Evolutionary conservation across 2,329 filamentous ascomycete species (phyloP), one percentile per base, ranked within the genome.

Genomic region (Penicillium hordei): DNA sequence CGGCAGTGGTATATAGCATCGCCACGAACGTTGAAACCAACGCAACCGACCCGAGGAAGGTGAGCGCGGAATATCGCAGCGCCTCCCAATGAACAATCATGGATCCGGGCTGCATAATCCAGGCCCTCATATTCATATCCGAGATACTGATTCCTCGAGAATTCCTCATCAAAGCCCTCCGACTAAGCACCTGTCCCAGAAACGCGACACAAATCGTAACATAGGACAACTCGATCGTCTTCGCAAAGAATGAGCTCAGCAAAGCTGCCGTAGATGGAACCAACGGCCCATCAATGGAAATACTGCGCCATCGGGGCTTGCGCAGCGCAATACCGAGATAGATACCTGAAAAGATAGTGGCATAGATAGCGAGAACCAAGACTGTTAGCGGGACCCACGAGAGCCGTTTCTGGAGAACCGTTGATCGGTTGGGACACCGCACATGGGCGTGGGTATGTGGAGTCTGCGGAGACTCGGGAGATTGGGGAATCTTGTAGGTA

Each of bases 161-260:
- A 9, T 81, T 77, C 53, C 81, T 82, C 25, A 82, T 81, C 55
- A 90, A 82, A 0, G 89, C 87, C 54, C 88, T 78, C 21, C 88
- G 81, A n/a, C 85, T 91, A 17, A 93, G 75, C 0, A 89, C 83
- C 70, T 94, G 90, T 0, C 90, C 90, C 0, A 93, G 70, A 54
- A 89, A 89, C 0, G 87, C 83, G 1, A 93, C 87, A 59, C 91
- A 89, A 0, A 90, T 86, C 0, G 89, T 91, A 4, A 91, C 89
- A 67, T 92, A 93, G 0, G 87, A 86, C 62, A 93, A 70, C 73
- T 93, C 90, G 48, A 93, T 90, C 0, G 87, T 83, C 73, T 93
- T 93, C 8, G 90, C 88, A 36, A 91, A 76, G 2, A 91, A 73
- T 0, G 89, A 83, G n/a, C 85, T 86, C 0, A 93, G 68, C 1